These are phyloP conservation scores for Gynandropsis gynandra DNA, from an alignment of 345 rosid genomes.

Conservation along the genomic window DNA sequence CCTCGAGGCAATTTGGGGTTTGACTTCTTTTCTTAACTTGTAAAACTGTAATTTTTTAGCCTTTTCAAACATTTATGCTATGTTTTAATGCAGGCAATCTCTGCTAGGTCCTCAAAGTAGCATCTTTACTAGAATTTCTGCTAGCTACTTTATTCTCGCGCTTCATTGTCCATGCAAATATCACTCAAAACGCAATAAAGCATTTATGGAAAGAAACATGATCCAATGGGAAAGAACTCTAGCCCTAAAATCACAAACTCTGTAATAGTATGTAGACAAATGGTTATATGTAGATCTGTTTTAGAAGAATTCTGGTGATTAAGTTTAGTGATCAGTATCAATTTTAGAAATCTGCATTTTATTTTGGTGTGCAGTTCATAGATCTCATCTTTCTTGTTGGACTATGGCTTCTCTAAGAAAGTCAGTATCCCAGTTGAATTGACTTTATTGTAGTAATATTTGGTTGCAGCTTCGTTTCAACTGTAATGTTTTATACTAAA, in stretches of 20 bases:
- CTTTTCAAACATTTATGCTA: not conserved
- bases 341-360: too few relatives aligned
- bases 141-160: too few relatives aligned
- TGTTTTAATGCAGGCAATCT: slow-evolving; percentile 59
- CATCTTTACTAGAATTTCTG: slow-evolving; percentile 76
- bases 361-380: slow-evolving; percentile 8
- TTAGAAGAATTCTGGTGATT: not conserved
- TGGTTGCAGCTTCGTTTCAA: slow-evolving; percentile 16
- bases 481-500: too few relatives aligned
- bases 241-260: not conserved
- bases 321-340: not conserved
- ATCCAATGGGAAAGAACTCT: too few relatives aligned
- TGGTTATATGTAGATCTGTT: slow-evolving; percentile 9
- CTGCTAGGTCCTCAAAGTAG: slow-evolving; percentile 88
- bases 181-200: too few relatives aligned
- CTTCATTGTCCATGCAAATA: too few relatives aligned
- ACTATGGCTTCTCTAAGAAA: slow-evolving; percentile 5
- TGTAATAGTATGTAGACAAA: not conserved
- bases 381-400: not conserved
- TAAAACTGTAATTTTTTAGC: not conserved
- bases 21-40: not conserved
- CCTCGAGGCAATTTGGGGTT: slow-evolving; percentile 59
- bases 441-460: slow-evolving; percentile 10
- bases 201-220: too few relatives aligned
- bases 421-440: not conserved